Percentiles rank a stretch among this genome's conserved stretches.
Evolutionary conservation across 164 flowering plant genomes (phyloP).

Genomic region (Pachysandra terminalis): DNA sequence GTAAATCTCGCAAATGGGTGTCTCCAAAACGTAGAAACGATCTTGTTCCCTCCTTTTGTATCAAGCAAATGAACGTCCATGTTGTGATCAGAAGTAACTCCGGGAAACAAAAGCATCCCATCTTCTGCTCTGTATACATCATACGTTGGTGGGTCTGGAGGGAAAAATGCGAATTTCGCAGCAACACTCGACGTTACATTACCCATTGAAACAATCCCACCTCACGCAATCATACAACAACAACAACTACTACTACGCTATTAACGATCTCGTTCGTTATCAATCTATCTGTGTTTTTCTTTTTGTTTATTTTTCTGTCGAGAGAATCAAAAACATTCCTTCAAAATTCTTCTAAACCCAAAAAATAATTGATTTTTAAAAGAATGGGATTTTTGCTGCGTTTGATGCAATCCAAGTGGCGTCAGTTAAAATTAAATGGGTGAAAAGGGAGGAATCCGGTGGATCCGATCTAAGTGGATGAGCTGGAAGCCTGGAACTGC

Average conservation of each 20-base stretch:
- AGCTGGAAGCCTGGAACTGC: slow-evolving; percentile 32
- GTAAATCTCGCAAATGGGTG: slow-evolving; percentile 85
- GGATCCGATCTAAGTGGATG: slow-evolving; percentile 62
- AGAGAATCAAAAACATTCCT: neutral
- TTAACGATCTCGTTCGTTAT: neutral
- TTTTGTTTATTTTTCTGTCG: neutral
- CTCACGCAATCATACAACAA: neutral
- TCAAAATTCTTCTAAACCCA: neutral
- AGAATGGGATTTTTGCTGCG: neutral
- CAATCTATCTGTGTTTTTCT: slow-evolving; percentile 1
- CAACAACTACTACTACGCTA: slow-evolving; percentile 4
- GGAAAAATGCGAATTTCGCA: slow-evolving; percentile 90
- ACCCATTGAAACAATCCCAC: slow-evolving; percentile 48
- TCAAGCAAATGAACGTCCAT: slow-evolving; percentile 67
- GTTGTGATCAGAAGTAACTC: slow-evolving; percentile 69
- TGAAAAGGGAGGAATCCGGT: slow-evolving; percentile 24
- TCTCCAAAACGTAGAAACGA: slow-evolving; percentile 90
- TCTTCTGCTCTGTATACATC: slow-evolving; percentile 59
- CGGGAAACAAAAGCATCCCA: slow-evolving; percentile 53
- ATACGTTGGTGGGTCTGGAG: slow-evolving; percentile 94
- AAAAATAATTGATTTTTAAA: neutral
- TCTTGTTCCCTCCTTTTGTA: slow-evolving; percentile 70
- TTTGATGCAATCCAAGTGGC: slow-evolving; percentile 19
- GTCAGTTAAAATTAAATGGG: slow-evolving; percentile 10
- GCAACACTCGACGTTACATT: slow-evolving; percentile 83